Evolutionary conservation across 352 stramenopile genomes (phyloP).

Genomic region (Pythium guiyangense): DNA sequence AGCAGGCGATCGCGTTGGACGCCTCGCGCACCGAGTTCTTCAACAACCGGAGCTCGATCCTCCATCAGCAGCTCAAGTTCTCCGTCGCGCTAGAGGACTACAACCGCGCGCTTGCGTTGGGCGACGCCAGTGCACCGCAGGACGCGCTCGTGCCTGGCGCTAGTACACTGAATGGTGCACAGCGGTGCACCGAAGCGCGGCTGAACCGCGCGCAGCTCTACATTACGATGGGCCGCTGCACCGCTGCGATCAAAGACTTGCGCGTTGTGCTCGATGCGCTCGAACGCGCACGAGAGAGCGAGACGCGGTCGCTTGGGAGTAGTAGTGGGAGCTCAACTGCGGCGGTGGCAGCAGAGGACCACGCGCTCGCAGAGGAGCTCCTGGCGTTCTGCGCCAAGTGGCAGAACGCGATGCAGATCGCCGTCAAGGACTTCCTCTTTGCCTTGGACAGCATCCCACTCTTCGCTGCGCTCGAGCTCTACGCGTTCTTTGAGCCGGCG

Average conservation of each 20-base stretch:
- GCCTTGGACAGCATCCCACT: conserved; percentile 35
- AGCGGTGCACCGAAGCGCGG: conserved; percentile 25
- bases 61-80: conserved; percentile 51
- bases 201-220: conserved; percentile 56
- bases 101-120: conserved; percentile 32
- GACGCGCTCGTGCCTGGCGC: not conserved
- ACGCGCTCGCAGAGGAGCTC: conserved; percentile 24
- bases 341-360: conserved; percentile 14
- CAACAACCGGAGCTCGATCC: conserved; percentile 50
- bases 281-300: not conserved
- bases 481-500: conserved; percentile 18
- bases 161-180: too few relatives aligned
- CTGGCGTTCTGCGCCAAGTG: conserved; percentile 45
- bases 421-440: conserved; percentile 52
- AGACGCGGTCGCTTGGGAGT: not conserved
- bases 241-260: conserved; percentile 32
- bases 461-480: conserved; percentile 26
- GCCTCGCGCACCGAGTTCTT: conserved; percentile 37
- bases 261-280: conserved; percentile 9
- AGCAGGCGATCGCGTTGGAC: conserved; percentile 43
- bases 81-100: conserved; percentile 50
- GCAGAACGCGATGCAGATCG: conserved; percentile 35
- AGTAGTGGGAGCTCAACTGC: not conserved
- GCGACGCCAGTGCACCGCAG: not conserved
- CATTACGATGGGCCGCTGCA: conserved; percentile 46